Evolutionary conservation across 164 flowering plant species (phyloP).

Genomic region (Cinnamomum micranthum): DNA sequence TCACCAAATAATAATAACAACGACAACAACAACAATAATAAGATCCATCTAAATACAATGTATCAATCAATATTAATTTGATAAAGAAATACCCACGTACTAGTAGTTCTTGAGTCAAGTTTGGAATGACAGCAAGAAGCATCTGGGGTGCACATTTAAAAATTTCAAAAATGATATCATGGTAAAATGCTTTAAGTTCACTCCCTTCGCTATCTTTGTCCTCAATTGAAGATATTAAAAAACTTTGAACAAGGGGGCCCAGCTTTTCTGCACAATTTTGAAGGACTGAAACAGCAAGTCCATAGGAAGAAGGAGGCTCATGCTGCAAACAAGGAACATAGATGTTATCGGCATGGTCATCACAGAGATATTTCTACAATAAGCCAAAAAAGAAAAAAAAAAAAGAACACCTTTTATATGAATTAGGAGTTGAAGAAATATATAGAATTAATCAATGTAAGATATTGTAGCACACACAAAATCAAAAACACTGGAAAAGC

Average conservation of each 20-base stretch:
- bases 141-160: conserved; percentile 71
- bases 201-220: conserved; percentile 58
- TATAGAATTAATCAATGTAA: no score
- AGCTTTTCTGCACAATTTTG: conserved; percentile 54
- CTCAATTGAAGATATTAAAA: conserved; percentile 63
- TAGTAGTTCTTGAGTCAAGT: conserved; percentile 67
- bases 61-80: no score
- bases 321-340: conserved; percentile 35
- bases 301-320: conserved; percentile 45
- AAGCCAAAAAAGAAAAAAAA: not conserved
- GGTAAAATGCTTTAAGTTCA: conserved; percentile 71
- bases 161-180: conserved; percentile 70
- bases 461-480: no score
- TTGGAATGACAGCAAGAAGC: conserved; percentile 81
- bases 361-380: not conserved
- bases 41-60: no score
- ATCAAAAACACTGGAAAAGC: no score
- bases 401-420: no score
- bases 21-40: not conserved
- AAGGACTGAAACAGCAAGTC: conserved; percentile 69
- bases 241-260: conserved; percentile 53
- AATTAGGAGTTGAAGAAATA: no score
- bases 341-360: not conserved
- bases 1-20: not conserved
- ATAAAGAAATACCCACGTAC: conserved; percentile 30